Evolutionary conservation across 164 flowering plant genomes (phyloP).

Genomic region (Malania oleifera): DNA sequence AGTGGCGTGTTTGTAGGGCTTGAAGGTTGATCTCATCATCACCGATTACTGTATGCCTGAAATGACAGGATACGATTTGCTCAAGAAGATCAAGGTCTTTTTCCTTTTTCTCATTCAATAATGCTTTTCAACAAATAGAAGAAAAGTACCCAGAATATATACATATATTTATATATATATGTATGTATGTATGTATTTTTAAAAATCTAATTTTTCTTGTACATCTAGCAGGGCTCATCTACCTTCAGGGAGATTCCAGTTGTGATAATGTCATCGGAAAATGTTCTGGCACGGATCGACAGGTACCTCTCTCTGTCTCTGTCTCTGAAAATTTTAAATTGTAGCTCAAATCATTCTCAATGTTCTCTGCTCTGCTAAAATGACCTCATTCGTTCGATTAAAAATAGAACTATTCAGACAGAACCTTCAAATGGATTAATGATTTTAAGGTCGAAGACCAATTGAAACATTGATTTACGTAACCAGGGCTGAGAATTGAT

Average conservation of each 20-base stretch:
- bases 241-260: constrained; percentile 52
- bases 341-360: background rate
- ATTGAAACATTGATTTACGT: too few relatives aligned
- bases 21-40: constrained; percentile 82
- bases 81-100: constrained; percentile 80
- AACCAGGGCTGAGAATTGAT: background rate
- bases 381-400: background rate
- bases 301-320: constrained; percentile 25
- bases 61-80: constrained; percentile 91
- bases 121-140: background rate
- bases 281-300: constrained; percentile 56
- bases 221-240: constrained; percentile 46
- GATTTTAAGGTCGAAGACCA: too few relatives aligned
- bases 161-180: too few relatives aligned
- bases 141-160: background rate
- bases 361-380: too few relatives aligned
- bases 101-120: background rate
- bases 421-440: too few relatives aligned
- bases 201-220: background rate
- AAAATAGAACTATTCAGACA: too few relatives aligned
- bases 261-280: constrained; percentile 78
- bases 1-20: constrained; percentile 25
- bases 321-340: background rate
- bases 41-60: constrained; percentile 98
- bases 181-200: background rate